Evolutionary conservation across 2,329 filamentous ascomycete genomes (phyloP).

Genomic region (Penicillium concentricum): DNA sequence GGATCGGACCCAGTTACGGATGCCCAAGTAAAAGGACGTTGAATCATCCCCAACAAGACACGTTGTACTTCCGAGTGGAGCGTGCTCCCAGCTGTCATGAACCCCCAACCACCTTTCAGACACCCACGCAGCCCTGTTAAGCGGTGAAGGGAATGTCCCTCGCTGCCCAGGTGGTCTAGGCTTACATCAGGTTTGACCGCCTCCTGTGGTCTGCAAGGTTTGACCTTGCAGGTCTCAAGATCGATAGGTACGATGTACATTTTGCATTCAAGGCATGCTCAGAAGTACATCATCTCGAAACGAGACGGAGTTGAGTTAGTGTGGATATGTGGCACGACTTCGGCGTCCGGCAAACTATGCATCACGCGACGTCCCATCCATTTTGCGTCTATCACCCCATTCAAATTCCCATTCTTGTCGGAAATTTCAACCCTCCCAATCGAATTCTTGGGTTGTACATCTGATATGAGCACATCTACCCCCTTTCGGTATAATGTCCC

Average conservation of each 20-base stretch:
- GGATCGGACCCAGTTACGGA: slow-evolving; percentile 1
- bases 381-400: not conserved
- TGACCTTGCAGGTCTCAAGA: slow-evolving; percentile 25
- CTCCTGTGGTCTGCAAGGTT: slow-evolving; percentile 28
- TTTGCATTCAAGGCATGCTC: slow-evolving; percentile 8
- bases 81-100: slow-evolving; percentile 7
- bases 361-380: slow-evolving; percentile 6
- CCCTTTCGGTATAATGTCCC: not conserved
- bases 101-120: slow-evolving; percentile 14
- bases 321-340: slow-evolving; percentile 11
- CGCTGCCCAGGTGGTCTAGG: slow-evolving; percentile 12
- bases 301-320: not conserved
- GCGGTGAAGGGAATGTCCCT: slow-evolving; percentile 20
- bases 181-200: slow-evolving; percentile 28
- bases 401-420: not conserved
- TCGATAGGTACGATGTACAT: slow-evolving; percentile 6
- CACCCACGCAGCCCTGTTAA: slow-evolving; percentile 24
- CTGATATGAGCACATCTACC: not conserved
- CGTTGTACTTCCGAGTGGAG: slow-evolving; percentile 8
- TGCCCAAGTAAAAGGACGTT: not conserved
- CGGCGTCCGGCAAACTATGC: slow-evolving; percentile 10
- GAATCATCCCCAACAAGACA: slow-evolving; percentile 1
- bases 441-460: not conserved
- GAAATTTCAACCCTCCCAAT: not conserved
- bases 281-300: slow-evolving; percentile 4